Evolutionary conservation across 2,329 filamentous ascomycete genomes (phyloP).

Genomic region (Penicillium brasilianum): DNA sequence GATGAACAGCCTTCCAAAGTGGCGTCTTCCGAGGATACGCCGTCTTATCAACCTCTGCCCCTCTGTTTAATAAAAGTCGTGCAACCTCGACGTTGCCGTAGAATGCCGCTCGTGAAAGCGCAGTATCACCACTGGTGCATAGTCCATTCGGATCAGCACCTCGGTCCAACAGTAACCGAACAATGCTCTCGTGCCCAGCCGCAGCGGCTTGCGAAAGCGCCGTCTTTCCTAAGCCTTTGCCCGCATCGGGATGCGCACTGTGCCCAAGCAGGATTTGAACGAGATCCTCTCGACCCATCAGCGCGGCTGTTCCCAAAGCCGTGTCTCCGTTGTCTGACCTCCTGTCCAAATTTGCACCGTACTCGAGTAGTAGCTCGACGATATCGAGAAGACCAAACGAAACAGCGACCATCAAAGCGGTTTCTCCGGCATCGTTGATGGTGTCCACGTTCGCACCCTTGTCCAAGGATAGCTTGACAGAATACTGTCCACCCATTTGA

Average conservation of each 20-base stretch:
- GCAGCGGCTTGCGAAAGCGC: conserved; percentile 20
- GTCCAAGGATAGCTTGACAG: conserved; percentile 17
- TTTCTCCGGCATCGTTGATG: conserved; percentile 16
- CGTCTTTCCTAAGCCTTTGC: conserved; percentile 8
- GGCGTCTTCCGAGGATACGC: conserved; percentile 15
- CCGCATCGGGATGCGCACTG: conserved; percentile 13
- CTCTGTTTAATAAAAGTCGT: conserved; percentile 19
- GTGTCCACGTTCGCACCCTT: conserved; percentile 21
- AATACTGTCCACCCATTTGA: conserved; percentile 3
- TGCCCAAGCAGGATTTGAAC: conserved; percentile 17
- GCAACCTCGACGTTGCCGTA: conserved; percentile 21
- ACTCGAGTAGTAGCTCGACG: conserved; percentile 18
- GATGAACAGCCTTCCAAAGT: conserved; percentile 23
- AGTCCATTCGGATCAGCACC: conserved; percentile 23
- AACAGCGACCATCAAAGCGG: conserved; percentile 25
- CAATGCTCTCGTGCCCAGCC: conserved; percentile 19
- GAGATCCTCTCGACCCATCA: conserved; percentile 19
- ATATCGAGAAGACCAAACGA: conserved; percentile 20
- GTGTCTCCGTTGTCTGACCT: conserved; percentile 11
- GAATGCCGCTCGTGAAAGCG: conserved; percentile 21
- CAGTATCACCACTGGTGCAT: conserved; percentile 19
- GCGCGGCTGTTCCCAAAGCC: conserved; percentile 17
- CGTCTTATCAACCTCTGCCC: conserved; percentile 17
- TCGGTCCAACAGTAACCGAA: conserved; percentile 16
- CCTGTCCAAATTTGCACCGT: conserved; percentile 13